Evolutionary conservation across 441 rosid species (phyloP), one percentile per base, ranked within the genome.

Genomic region (Corymbia calophylla): DNA sequence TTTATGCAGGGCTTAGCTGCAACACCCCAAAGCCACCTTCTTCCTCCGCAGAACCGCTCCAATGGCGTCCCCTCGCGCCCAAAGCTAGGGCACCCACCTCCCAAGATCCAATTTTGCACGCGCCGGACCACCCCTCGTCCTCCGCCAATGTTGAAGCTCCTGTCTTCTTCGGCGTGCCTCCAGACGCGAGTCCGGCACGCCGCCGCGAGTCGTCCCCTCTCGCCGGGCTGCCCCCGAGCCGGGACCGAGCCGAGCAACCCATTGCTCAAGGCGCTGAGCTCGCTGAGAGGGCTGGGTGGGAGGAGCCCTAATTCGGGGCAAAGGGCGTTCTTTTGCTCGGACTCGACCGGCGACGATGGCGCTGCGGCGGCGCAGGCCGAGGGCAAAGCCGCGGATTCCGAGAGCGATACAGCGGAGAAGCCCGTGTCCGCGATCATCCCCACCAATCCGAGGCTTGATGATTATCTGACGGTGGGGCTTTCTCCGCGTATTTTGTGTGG

Each of bases 391-490:
- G 93, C 87, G 0, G 97, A 96, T 86, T 88, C 95, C 14, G 96
- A 90, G 14, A 90, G 94, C 13, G 98, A 94, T 21, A 93, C 89
- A 17, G 56, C 92, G 8, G 96, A 93, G 35, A 96, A 94, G 89
- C 92, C 93, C 31, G 95, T 97, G 6, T 96, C 99, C 5, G 99
- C 99, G 54, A 97, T 98, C 53, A 97, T 98, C 53, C 91, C 99
- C 1, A 95, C 97, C 49, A 90, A 91, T 39, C 98, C 98, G 62
- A 93, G 95, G 62, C 99, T 96, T 1, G 99, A 98, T 90, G 99
- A 98, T 94, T 98, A 95, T 91, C 94, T 96, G 66, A 95, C 97
- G 97, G 99, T 97, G 89, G 62, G 95, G 51, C 84, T 27, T 0
- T 77, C n/a, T 77, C 7, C 84, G n/a, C 84, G 18, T 25, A 12